These are phyloP conservation scores for Chaetomiaceae sp. DNA, from an alignment of 2,329 filamentous ascomycete genomes.

Conservation along the genomic window DNA sequence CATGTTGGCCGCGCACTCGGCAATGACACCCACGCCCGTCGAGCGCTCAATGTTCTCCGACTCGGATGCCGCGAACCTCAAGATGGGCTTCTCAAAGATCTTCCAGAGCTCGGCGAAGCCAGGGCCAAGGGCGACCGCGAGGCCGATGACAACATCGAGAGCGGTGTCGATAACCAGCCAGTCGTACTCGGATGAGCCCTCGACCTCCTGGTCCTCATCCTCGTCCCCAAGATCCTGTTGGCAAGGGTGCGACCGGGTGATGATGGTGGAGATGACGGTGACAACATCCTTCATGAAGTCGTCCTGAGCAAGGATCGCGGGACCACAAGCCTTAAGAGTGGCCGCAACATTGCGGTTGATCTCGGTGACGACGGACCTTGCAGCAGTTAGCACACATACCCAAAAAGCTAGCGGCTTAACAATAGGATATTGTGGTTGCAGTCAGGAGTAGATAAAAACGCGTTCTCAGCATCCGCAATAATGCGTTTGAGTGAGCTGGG, in stretches of 20 bases:
- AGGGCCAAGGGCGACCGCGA: slow-evolving; percentile 74
- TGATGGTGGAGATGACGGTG: slow-evolving; percentile 68
- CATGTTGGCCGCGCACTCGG: slow-evolving; percentile 85
- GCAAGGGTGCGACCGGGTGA: slow-evolving; percentile 87
- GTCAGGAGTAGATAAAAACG: slow-evolving; percentile 56
- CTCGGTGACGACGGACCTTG: slow-evolving; percentile 79
- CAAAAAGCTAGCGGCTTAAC: slow-evolving; percentile 29
- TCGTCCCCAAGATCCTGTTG: slow-evolving; percentile 84
- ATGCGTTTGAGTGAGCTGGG: slow-evolving; percentile 99
- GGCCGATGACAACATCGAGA: slow-evolving; percentile 80
- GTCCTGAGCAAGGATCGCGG: slow-evolving; percentile 71
- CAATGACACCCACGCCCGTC: slow-evolving; percentile 84
- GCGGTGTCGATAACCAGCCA: slow-evolving; percentile 96
- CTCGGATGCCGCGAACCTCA: slow-evolving; percentile 76
- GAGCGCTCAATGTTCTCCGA: slow-evolving; percentile 83
- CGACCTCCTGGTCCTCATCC: slow-evolving; percentile 68
- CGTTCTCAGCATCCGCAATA: slow-evolving; percentile 83
- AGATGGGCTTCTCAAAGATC: slow-evolving; percentile 86
- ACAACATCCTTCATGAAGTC: slow-evolving; percentile 72
- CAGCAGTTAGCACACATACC: slow-evolving; percentile 37
- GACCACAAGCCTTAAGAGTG: slow-evolving; percentile 85
- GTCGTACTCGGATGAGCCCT: slow-evolving; percentile 90
- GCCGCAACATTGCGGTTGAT: slow-evolving; percentile 92
- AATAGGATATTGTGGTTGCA: slow-evolving; percentile 5
- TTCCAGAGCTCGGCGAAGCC: slow-evolving; percentile 89